Evolutionary conservation across 2,329 filamentous ascomycete species (phyloP).

Genomic region (Pezicula carpinea): DNA sequence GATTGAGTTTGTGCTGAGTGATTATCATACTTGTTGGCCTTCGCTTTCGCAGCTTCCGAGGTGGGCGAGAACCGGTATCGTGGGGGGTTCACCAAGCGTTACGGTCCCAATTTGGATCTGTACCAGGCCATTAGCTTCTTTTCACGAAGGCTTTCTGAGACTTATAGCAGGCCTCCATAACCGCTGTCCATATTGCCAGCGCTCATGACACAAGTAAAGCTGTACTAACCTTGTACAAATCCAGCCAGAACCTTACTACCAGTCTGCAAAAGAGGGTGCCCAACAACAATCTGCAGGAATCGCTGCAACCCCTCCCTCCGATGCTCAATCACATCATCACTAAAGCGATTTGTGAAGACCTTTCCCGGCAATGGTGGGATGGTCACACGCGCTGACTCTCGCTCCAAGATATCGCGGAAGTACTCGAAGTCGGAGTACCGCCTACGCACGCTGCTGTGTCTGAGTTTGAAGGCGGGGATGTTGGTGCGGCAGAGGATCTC

Average conservation of each 20-base stretch:
- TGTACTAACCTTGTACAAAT: slow-evolving; percentile 85
- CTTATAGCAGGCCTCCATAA: neutral
- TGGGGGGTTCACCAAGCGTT: slow-evolving; percentile 68
- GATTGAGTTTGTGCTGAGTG: slow-evolving; percentile 18
- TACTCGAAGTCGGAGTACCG: slow-evolving; percentile 98
- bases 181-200: neutral
- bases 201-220: slow-evolving; percentile 2
- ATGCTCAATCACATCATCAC: slow-evolving; percentile 96
- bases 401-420: slow-evolving; percentile 96
- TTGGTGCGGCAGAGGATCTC: slow-evolving; percentile 97
- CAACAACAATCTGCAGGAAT: slow-evolving; percentile 95
- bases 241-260: slow-evolving; percentile 94
- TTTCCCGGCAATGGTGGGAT: slow-evolving; percentile 95
- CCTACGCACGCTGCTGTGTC: slow-evolving; percentile 79
- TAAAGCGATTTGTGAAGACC: slow-evolving; percentile 97
- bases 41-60: slow-evolving; percentile 41
- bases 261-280: slow-evolving; percentile 93
- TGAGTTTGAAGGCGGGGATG: slow-evolving; percentile 97
- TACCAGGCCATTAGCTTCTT: slow-evolving; percentile 12
- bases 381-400: slow-evolving; percentile 87
- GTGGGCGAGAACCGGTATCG: slow-evolving; percentile 23
- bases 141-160: neutral
- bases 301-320: slow-evolving; percentile 86
- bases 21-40: slow-evolving; percentile 22
- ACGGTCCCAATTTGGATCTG: slow-evolving; percentile 85